Conservation (phyloP, 2,329 filamentous ascomycete genomes). For the Colletotrichum orchidophilum region DNA sequence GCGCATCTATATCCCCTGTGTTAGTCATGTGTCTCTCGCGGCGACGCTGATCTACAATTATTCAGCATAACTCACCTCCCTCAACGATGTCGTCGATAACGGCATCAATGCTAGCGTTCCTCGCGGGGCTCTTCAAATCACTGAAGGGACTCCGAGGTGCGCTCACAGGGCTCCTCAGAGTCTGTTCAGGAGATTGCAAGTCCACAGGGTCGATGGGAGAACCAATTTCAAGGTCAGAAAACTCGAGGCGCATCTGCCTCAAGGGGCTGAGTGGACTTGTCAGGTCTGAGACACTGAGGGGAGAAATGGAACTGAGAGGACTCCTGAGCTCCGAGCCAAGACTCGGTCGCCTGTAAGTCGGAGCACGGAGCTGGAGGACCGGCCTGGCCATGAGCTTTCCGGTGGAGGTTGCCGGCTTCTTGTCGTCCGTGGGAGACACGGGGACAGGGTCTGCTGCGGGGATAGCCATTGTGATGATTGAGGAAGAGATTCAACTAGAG, state of each 20-base stretch:
- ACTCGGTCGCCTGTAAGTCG: background rate
- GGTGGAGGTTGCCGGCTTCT: background rate
- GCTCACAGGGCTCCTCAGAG: background rate
- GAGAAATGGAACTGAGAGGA: conserved; percentile 22
- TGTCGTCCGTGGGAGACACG: background rate
- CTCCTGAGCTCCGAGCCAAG: conserved; percentile 8
- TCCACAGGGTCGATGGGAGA: conserved; percentile 28
- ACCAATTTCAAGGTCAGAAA: conserved; percentile 26
- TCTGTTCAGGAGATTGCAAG: background rate
- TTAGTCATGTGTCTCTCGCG: background rate
- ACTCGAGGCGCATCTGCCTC: conserved; percentile 12
- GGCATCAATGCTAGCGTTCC: background rate
- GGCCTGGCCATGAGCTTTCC: conserved; percentile 10
- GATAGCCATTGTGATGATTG: conserved; percentile 23
- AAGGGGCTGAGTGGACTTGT: conserved; percentile 24
- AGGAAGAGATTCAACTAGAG: background rate
- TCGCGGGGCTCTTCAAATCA: conserved; percentile 12
- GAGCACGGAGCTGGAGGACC: conserved; percentile 18
- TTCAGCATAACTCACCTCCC: background rate
- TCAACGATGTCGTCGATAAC: background rate
- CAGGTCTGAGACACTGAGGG: conserved; percentile 11
- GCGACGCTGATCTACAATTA: background rate
- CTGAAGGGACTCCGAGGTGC: conserved; percentile 12
- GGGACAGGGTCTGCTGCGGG: background rate
- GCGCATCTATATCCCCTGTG: background rate